Evolutionary conservation across 805 yeast species (phyloP).

Genomic region (Dipodascus albidus): DNA sequence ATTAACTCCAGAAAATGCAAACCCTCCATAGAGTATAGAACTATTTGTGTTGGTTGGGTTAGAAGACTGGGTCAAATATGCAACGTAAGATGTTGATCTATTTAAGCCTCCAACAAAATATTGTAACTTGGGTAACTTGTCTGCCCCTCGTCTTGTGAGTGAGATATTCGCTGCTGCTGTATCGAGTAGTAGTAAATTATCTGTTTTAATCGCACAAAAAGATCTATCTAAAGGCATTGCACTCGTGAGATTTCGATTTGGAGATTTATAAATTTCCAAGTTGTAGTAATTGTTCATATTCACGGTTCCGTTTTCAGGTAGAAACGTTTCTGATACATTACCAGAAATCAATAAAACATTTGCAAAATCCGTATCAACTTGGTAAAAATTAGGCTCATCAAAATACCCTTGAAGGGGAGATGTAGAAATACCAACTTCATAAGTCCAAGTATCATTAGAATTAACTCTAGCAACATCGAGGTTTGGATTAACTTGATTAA

Average conservation of each 20-base stretch:
- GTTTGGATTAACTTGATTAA: constrained; percentile 11
- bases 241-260: constrained; percentile 6
- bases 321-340: constrained; percentile 26
- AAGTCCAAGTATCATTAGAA: constrained; percentile 35
- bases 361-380: constrained; percentile 60
- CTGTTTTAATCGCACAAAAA: constrained; percentile 60
- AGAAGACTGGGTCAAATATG: constrained; percentile 46
- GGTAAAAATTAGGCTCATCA: constrained; percentile 18
- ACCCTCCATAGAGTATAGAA: constrained; percentile 40
- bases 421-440: constrained; percentile 44
- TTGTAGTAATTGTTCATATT: constrained; percentile 11
- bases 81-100: constrained; percentile 49
- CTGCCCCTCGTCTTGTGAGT: constrained; percentile 35
- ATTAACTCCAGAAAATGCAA: constrained; percentile 41
- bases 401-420: constrained; percentile 7
- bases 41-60: constrained; percentile 4
- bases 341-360: constrained; percentile 59
- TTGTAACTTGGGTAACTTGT: constrained; percentile 38
- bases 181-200: constrained; percentile 31
- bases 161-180: constrained; percentile 20
- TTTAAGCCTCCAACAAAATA: constrained; percentile 53
- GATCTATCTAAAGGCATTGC: constrained; percentile 33
- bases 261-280: constrained; percentile 30
- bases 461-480: constrained; percentile 3
- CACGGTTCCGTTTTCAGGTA: not conserved